phyloP scores from a whole-genome alignment of 139 green algal species.

The Chlamydomonas incerta region DNA sequence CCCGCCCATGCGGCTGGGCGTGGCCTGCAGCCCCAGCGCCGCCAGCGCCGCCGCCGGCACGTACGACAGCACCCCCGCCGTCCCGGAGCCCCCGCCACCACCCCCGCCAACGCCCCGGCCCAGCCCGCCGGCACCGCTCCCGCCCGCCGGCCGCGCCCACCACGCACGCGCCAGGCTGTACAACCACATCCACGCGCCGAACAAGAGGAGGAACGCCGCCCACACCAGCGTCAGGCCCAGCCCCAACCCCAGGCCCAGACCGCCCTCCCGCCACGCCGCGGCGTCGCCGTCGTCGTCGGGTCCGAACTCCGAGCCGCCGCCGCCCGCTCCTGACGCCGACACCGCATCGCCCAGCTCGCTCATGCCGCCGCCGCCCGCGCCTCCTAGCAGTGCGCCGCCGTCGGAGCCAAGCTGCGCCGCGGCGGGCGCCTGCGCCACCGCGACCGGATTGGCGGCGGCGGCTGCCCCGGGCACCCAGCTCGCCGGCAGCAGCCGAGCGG shows the following conservation, averaged over 20 bases:
- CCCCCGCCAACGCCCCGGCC: no score
- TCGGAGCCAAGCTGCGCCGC: no score
- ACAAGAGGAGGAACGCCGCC: conserved; percentile 3
- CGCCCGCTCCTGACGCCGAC: not conserved
- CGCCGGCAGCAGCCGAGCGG: not conserved
- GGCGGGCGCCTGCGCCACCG: no score
- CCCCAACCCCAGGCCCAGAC: not conserved
- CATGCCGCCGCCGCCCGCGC: not conserved
- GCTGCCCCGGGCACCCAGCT: not conserved
- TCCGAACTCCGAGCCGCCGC: no score
- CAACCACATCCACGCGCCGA: conserved; percentile 1
- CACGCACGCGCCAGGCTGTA: not conserved
- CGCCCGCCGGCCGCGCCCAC: not conserved
- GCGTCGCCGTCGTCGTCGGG: not conserved
- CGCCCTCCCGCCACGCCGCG: not conserved
- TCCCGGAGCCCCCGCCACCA: not conserved
- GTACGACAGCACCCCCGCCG: not conserved
- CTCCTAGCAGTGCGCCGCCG: no score
- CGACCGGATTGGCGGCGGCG: no score
- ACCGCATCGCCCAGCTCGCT: not conserved
- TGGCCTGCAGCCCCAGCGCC: no score
- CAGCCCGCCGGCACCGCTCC: not conserved
- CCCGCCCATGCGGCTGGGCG: no score
- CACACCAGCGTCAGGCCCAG: conserved; percentile 7
- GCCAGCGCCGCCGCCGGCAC: no score